Conservation (phyloP, 306 rosid genomes). For the Acacia confusa region DNA sequence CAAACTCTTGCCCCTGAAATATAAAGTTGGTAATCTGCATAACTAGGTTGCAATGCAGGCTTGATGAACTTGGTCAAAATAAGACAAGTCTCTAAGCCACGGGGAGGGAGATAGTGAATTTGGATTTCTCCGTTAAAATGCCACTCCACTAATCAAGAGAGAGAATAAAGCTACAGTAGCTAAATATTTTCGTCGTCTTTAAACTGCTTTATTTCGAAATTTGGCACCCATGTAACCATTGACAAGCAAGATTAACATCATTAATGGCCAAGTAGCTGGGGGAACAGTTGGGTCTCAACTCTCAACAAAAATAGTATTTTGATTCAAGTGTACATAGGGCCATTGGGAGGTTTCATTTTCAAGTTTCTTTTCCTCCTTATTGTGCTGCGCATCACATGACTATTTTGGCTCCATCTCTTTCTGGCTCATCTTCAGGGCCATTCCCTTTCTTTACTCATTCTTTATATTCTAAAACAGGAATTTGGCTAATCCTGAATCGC, state of each 20-base stretch:
- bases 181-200: no score
- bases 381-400: constrained; percentile 17
- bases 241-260: background rate
- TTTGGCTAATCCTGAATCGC: no score
- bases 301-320: background rate
- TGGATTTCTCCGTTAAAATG: background rate
- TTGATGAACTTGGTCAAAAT: background rate
- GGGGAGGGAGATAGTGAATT: background rate
- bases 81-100: background rate
- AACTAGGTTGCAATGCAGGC: background rate
- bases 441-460: background rate
- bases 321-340: background rate
- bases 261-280: background rate
- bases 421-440: background rate
- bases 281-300: background rate
- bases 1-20: background rate
- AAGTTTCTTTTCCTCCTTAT: constrained; percentile 2
- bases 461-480: background rate
- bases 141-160: background rate
- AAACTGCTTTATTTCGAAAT: no score
- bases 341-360: constrained; percentile 31
- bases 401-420: background rate
- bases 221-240: no score
- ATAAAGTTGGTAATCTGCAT: background rate
- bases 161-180: background rate